A percentile compares a stretch with the other conserved stretches of the same genome.
Conservation (phyloP, 1,284 basidiomycete genomes). For the Heterobasidion occidentale region DNA sequence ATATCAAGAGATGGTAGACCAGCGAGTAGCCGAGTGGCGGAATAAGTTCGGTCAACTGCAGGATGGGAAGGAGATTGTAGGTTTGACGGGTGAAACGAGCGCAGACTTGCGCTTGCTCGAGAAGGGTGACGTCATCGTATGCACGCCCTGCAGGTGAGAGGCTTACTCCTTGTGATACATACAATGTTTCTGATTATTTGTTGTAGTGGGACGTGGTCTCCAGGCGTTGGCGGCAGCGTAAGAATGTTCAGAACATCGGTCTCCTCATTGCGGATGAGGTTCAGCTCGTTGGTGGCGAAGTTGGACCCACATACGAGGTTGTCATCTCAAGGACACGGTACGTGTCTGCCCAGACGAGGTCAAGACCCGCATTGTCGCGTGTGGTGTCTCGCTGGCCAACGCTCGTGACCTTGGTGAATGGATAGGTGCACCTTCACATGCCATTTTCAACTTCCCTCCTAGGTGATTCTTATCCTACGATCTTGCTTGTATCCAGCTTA, state of each 20-base stretch:
- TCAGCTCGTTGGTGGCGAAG: constrained; percentile 87
- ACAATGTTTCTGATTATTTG: constrained; percentile 9
- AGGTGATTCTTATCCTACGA: constrained; percentile 36
- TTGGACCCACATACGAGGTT: constrained; percentile 95
- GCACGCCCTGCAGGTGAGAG: constrained; percentile 78
- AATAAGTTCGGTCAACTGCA: constrained; percentile 78
- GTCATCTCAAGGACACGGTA: constrained; percentile 93
- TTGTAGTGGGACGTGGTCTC: constrained; percentile 94
- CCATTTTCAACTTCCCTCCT: constrained; percentile 97
- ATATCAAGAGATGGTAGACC: constrained; percentile 94
- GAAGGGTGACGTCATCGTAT: constrained; percentile 88
- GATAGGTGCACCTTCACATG: constrained; percentile 91
- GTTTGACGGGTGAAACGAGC: constrained; percentile 91
- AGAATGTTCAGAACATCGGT: constrained; percentile 92
- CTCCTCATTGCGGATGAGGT: constrained; percentile 94
- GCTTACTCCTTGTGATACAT: not conserved
- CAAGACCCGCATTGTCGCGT: constrained; percentile 89
- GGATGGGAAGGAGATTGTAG: constrained; percentile 89
- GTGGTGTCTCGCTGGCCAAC: constrained; percentile 93
- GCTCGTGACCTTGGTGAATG: constrained; percentile 95
- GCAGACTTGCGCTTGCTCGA: constrained; percentile 88
- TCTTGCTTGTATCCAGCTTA: not conserved
- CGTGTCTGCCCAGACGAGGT: constrained; percentile 93
- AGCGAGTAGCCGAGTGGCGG: constrained; percentile 84
- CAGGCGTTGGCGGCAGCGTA: constrained; percentile 91